These are phyloP conservation scores for Saccharum officinarum DNA, from an alignment of 176 grass and related monocot genomes.

Conservation along the genomic window DNA sequence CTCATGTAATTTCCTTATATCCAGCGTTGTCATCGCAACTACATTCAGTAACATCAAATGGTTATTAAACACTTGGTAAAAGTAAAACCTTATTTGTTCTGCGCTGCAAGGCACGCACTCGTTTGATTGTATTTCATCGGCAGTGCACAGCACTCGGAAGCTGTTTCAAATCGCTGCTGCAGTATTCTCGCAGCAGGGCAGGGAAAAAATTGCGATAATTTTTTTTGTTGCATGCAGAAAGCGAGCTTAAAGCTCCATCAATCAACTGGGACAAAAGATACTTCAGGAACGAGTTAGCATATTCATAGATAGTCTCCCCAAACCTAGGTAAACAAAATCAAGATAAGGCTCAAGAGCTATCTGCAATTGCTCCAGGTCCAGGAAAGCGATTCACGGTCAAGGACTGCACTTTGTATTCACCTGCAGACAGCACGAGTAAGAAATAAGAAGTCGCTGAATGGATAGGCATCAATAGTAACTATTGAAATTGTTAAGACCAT, in stretches of 20 bases:
- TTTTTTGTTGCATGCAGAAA: constrained; percentile 6
- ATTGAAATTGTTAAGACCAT: background rate
- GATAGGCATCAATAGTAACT: background rate
- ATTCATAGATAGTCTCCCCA: background rate
- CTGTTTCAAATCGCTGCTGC: background rate
- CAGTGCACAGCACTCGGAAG: background rate
- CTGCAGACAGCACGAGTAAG: background rate
- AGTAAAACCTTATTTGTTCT: no score
- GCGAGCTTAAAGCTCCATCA: constrained; percentile 17
- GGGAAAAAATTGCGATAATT: background rate
- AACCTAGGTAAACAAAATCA: background rate
- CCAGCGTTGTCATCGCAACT: no score
- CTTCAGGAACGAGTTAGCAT: background rate
- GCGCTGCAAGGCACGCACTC: background rate
- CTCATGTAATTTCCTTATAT: no score
- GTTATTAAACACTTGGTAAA: no score
- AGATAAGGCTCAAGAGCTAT: background rate
- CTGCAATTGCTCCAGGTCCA: background rate
- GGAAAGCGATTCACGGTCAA: background rate
- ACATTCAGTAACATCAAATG: no score
- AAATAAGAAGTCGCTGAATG: background rate
- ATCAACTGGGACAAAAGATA: constrained; percentile 2
- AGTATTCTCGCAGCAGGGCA: background rate
- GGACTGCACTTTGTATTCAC: constrained; percentile 4
- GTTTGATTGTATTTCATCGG: background rate